Percentiles rank a stretch among this genome's conserved stretches.
These are phyloP conservation scores for Xylariaceae sp. DNA, from an alignment of 2,329 filamentous ascomycete species.

Conservation along the genomic window DNA sequence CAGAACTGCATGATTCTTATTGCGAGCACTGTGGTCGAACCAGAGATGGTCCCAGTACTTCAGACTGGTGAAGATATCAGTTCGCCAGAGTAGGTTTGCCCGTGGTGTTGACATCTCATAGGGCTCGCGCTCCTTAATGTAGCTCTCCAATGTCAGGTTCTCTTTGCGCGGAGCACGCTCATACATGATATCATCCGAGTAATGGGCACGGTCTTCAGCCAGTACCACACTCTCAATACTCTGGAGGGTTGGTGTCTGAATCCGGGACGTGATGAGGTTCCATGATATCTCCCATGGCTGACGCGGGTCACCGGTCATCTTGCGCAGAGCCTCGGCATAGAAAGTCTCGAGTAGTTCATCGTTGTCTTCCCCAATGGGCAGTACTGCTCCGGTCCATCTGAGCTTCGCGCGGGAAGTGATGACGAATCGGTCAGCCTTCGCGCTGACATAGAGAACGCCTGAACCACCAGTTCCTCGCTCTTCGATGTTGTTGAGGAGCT, in stretches of 20 bases:
- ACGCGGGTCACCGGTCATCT: neutral
- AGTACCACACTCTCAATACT: neutral
- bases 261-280: neutral
- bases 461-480: neutral
- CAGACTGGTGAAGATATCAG: neutral
- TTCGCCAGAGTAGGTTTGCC: neutral
- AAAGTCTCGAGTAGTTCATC: neutral
- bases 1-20: too few species aligned
- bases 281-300: neutral
- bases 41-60: too few species aligned
- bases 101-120: neutral
- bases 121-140: neutral
- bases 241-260: neutral
- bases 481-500: neutral
- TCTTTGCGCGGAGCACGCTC: neutral
- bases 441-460: neutral
- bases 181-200: neutral
- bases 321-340: neutral
- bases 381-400: neutral
- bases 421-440: neutral
- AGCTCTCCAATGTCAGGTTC: neutral
- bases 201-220: neutral
- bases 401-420: neutral
- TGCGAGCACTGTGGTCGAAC: too few species aligned
- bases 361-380: neutral